Evolutionary conservation across 2,329 filamentous ascomycete species (phyloP), one percentile per base, ranked within the genome.

Genomic region (Fusarium mangiferae): DNA sequence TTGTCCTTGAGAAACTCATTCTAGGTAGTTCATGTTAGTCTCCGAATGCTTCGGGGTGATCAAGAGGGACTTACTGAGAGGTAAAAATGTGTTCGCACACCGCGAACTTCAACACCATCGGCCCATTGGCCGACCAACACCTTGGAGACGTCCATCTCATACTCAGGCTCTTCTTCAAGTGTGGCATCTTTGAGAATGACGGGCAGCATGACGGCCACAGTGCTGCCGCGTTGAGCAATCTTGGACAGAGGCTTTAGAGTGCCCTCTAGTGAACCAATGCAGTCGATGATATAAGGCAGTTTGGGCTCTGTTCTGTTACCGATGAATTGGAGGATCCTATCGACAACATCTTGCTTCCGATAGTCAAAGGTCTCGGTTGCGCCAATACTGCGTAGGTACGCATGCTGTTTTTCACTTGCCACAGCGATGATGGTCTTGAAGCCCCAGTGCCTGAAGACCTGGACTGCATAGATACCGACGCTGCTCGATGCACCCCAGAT

Each of bases 141-240:
- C 13, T 80, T 80, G n/a, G 72, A 51, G 2, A 85, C 85, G 56
- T 90, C 87, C 87, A 90, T 88, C 41, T 83, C 83, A 62, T 90
- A 91, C 69, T 86, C 83, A 0, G 90, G 89, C 66, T 79, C 81
- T 24, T 84, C 80, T 2, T 81, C 82, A 9, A 85, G 82, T 0
- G 82, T 85, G 1, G 89, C 85, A 68, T 90, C 87, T 48, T 80
- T 84, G 49, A 90, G 72, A 64, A 92, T 89, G 22, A 91, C 85
- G 1, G 90, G 90, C 11, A 92, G 79, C 80, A 92, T 85, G 22
- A 91, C 80, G 0, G 89, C 90, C 1, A 92, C 88, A 30, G 80
- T 88, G 8, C 84, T 80, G 0, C 88, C 88, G 4, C 60, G 78
- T 66, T 84, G 80, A 1, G 87, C 88, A 30, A 92, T 81, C 71